phyloP scores from a whole-genome alignment of 345 rosid species.

The Brassica carinata region DNA sequence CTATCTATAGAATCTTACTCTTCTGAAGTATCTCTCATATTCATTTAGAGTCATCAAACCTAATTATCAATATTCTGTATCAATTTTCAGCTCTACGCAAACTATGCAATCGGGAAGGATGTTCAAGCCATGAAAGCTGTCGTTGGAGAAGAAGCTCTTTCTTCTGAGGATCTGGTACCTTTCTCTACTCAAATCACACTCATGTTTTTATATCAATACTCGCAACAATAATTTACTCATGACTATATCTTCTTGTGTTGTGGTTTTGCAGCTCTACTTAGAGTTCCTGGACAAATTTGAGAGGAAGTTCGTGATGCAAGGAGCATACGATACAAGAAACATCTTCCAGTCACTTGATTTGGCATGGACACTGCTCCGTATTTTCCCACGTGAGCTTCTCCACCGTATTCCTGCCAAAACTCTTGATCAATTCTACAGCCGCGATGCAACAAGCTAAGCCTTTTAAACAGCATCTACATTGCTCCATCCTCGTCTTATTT shows the following conservation, averaged over 20 bases:
- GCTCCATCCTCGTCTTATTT: constrained; percentile 23
- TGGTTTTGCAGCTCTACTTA: constrained; percentile 55
- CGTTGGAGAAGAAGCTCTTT: constrained; percentile 99
- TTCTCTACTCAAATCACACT: constrained; percentile 17
- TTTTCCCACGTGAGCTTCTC: constrained; percentile 98
- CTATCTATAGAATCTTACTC: constrained; percentile 6
- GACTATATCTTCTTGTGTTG: neutral
- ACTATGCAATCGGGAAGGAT: constrained; percentile 99
- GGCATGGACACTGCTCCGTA: constrained; percentile 97
- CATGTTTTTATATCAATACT: neutral
- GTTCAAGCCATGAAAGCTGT: constrained; percentile 99
- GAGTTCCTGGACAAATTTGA: constrained; percentile 98
- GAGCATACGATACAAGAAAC: constrained; percentile 98
- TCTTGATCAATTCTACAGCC: constrained; percentile 83
- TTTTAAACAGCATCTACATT: neutral
- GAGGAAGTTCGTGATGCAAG: constrained; percentile 93
- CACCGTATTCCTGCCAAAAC: constrained; percentile 99
- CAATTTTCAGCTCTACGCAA: constrained; percentile 73
- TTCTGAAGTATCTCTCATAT: neutral
- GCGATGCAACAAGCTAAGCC: constrained; percentile 53
- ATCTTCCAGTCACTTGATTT: constrained; percentile 95
- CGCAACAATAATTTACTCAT: neutral
- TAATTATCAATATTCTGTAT: neutral
- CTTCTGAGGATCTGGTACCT: constrained; percentile 85
- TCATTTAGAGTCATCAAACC: neutral